Percentiles rank a stretch among this genome's conserved stretches.
phyloP scores from a whole-genome alignment of 2,329 filamentous ascomycete species.

The Chaetomiaceae sp. region DNA sequence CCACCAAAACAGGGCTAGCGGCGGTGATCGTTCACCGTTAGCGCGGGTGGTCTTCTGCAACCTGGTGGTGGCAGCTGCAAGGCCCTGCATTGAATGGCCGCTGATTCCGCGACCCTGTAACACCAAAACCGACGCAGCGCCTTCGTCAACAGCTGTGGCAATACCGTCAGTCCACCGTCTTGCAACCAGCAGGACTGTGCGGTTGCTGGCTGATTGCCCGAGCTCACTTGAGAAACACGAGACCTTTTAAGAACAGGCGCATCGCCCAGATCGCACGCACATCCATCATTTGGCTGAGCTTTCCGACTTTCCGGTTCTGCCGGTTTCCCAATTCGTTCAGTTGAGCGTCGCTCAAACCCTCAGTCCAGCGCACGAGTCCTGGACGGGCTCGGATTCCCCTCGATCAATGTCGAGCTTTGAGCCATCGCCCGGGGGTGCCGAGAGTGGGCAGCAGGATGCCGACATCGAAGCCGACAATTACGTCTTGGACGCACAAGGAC shows the following conservation, averaged over 20 bases:
- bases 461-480: constrained; percentile 8
- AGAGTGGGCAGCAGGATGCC: background rate
- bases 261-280: no score
- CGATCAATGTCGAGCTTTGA: constrained; percentile 17
- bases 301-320: no score
- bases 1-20: background rate
- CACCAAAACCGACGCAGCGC: no score
- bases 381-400: background rate
- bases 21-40: background rate
- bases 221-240: no score
- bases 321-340: no score
- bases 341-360: background rate
- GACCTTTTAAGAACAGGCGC: no score
- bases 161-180: no score
- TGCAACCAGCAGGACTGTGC: no score
- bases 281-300: no score
- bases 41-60: background rate
- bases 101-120: no score
- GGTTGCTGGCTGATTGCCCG: no score
- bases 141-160: no score
- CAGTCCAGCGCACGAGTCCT: background rate
- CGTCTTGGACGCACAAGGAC: background rate
- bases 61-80: background rate
- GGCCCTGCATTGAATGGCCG: background rate
- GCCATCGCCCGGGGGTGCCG: constrained; percentile 14